Base-by-base conservation (phyloP, 1,139 yeast genomes). In the Zygosaccharomyces pseudobailii region DNA sequence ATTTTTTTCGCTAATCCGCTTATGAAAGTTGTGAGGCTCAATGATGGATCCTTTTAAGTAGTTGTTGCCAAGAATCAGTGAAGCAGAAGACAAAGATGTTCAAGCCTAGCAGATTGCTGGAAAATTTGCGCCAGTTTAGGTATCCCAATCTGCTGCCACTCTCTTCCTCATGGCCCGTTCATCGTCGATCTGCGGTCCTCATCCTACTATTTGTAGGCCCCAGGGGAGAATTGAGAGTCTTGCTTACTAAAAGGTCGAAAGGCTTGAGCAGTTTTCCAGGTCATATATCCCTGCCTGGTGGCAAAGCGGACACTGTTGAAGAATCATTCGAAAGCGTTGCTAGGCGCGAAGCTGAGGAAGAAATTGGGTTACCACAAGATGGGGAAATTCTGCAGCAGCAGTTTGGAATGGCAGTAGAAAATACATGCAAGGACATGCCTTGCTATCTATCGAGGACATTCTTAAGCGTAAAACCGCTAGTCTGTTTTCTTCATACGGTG, bases 241-340 rank as follows among this genome's bases (percentile, higher is more conserved):
- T 89, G 5, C 68, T 89, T 48, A 88, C 96, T 2, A 83, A 84
- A 59, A 69, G 96, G 53, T 82, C 95, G 9, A 73, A 86, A 42
- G 73, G 75, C 44, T 70, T 89, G 57, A 72, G 82, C 40, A 78
- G 78, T 46, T 89, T 87, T 66, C 85, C 95, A 0, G 96, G 96
- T 5, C 96, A 89, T 62, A 85, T 87, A 10, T 85, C 95, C 3
- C 71, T 89, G 20, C 96, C 97, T 2, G 96, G 96, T 3, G 97
- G 96, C 3, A 82, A 82, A 60, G 86, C 92, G 5, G 96, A 88
- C 62, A 64, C 59, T 39, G 79, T 74, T 0, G 59, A 70, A 3
- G 96, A 88, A 62, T 65, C 79, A 13, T 87, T 84, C 52, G 84
- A 85, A 75, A 74, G 74, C 45, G 83, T 85, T 32, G 82, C 95